phyloP scores from a whole-genome alignment of 2,329 filamentous ascomycete species.

The Calonectria pseudoturangicola region DNA sequence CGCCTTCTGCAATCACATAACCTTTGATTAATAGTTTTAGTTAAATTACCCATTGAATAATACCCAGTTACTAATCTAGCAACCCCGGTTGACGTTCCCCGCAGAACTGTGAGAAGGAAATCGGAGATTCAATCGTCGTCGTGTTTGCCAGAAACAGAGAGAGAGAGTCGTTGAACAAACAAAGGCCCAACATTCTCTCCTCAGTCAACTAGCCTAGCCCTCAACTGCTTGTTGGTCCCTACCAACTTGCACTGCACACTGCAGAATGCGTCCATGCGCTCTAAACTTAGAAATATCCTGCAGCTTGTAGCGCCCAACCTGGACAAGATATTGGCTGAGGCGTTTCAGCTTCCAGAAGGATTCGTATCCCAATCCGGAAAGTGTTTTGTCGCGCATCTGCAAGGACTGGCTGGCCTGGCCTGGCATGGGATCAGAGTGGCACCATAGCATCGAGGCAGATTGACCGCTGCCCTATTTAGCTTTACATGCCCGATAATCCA shows the following conservation, averaged over 20 bases:
- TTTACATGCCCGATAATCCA: conserved; percentile 10
- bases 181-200: too few species aligned
- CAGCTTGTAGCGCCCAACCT: conserved; percentile 9
- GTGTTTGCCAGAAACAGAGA: too few species aligned
- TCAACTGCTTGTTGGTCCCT: not conserved
- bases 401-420: not conserved
- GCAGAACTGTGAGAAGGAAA: not conserved
- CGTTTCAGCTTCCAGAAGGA: conserved; percentile 21
- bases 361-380: conserved; percentile 27
- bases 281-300: conserved; percentile 19
- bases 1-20: conserved; percentile 6
- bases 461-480: conserved; percentile 3
- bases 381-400: conserved; percentile 21
- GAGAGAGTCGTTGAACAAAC: too few species aligned
- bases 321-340: conserved; percentile 4
- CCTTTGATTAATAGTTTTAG: conserved; percentile 27
- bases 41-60: conserved; percentile 15
- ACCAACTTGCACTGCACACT: not conserved
- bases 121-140: not conserved
- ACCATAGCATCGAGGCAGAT: conserved; percentile 24
- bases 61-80: conserved; percentile 14
- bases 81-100: not conserved
- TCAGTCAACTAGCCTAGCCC: too few species aligned
- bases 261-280: not conserved
- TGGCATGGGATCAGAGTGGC: conserved; percentile 18